Conservation (phyloP, 495 filamentous ascomycete species). For the Penicillium lividum region DNA sequence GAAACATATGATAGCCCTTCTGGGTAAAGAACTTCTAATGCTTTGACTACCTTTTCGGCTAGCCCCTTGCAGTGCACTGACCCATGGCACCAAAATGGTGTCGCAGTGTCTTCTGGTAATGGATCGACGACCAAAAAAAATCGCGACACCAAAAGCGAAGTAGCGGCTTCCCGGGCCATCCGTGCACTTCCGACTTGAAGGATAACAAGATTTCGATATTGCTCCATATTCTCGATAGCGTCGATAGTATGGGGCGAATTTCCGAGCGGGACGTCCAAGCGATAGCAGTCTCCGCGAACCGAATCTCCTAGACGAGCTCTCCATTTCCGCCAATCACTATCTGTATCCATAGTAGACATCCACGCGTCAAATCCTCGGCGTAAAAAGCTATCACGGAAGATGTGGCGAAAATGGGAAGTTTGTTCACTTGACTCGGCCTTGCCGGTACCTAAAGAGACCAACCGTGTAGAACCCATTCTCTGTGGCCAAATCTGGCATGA, state of each 20-base stretch:
- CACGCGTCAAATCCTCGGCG: constrained; percentile 21
- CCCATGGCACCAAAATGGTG: constrained; percentile 21
- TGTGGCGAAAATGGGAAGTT: constrained; percentile 21
- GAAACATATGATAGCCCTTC: constrained; percentile 17
- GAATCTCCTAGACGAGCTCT: constrained; percentile 9
- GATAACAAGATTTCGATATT: constrained; percentile 26
- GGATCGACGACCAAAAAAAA: constrained; percentile 20
- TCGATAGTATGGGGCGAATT: constrained; percentile 20
- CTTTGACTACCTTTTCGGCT: constrained; percentile 14
- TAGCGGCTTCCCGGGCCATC: constrained; percentile 19
- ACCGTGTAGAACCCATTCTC: constrained; percentile 8
- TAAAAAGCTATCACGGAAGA: constrained; percentile 28
- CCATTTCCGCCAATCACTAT: constrained; percentile 21
- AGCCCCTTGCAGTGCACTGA: constrained; percentile 24
- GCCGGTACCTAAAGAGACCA: constrained; percentile 24
- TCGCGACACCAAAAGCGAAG: constrained; percentile 21
- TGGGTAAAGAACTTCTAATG: constrained; percentile 16
- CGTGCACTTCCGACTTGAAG: constrained; percentile 17
- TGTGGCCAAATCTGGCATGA: constrained; percentile 23
- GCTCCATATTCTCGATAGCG: constrained; percentile 19
- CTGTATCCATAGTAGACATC: constrained; percentile 27
- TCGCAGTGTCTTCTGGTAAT: constrained; percentile 11
- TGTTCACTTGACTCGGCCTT: constrained; percentile 2
- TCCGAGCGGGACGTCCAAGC: constrained; percentile 18
- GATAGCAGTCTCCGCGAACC: constrained; percentile 9